Percentiles rank a stretch among this genome's conserved stretches.
Conservation (phyloP, 176 grass and related monocot species). For the Tillandsia fasciculata region DNA sequence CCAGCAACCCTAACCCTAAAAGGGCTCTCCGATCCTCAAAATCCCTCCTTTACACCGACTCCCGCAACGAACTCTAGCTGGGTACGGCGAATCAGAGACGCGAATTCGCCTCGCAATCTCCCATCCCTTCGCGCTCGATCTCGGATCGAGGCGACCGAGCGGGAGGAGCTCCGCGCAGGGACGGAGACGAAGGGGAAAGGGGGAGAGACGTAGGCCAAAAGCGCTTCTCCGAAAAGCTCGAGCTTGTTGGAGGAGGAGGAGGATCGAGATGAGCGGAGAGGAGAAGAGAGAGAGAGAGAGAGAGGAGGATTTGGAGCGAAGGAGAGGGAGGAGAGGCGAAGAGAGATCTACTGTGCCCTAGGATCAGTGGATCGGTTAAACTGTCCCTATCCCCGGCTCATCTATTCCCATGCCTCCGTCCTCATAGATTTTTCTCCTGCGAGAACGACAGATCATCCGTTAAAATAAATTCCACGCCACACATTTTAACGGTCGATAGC, state of each 20-base stretch:
- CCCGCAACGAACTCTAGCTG: too few species aligned
- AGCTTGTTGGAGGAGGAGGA: not conserved
- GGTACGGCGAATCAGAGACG: too few species aligned
- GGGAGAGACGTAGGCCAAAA: not conserved
- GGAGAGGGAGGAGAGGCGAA: not conserved
- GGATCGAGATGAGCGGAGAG: not conserved
- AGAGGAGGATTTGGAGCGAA: not conserved
- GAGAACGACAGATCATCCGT: not conserved
- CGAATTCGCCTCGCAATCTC: not conserved
- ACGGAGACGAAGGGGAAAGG: not conserved
- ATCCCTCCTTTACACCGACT: not conserved
- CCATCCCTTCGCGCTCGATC: not conserved
- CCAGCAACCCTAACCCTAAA: not conserved
- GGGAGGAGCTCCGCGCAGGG: not conserved
- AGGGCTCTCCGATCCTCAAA: not conserved
- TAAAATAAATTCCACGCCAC: not conserved
- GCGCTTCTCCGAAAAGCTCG: not conserved
- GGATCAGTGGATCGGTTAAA: constrained; percentile 16
- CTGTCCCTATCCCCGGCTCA: not conserved
- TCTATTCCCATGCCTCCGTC: not conserved
- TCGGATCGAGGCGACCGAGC: not conserved
- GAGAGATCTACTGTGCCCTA: not conserved
- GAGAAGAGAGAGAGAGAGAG: not conserved
- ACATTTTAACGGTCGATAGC: not conserved
- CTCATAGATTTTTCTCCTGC: not conserved